Conservation (phyloP, 805 yeast species). For the Cyberlindnera sargentensis region DNA sequence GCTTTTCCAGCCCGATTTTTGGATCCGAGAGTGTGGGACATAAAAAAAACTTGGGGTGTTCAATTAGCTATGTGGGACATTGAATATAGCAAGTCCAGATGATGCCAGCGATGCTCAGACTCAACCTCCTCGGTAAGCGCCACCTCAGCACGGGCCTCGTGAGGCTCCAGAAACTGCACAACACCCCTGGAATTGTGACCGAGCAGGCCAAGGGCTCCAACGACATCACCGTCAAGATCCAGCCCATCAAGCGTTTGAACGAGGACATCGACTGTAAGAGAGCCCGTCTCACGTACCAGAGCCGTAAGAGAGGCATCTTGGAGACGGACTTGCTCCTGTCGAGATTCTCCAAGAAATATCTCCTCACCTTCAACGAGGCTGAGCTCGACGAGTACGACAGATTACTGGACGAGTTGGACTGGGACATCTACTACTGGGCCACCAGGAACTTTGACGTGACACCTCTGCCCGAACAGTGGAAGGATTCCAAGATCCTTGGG, state of each 20-base stretch:
- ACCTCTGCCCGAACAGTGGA: slow-evolving; percentile 86
- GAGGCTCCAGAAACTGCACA: slow-evolving; percentile 8
- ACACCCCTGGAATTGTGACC: slow-evolving; percentile 21
- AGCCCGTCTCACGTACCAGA: slow-evolving; percentile 86
- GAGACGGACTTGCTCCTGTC: slow-evolving; percentile 86
- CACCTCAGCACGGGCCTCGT: slow-evolving; percentile 6
- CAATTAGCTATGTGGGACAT: too few species aligned
- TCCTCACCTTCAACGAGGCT: slow-evolving; percentile 48
- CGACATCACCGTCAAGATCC: slow-evolving; percentile 36
- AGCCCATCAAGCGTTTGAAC: slow-evolving; percentile 70
- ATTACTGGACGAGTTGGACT: slow-evolving; percentile 88
- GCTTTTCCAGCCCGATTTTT: too few species aligned
- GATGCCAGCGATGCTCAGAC: slow-evolving; percentile 3
- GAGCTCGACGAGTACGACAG: slow-evolving; percentile 82
- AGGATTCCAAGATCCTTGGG: slow-evolving; percentile 53
- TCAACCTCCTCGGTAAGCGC: slow-evolving; percentile 1
- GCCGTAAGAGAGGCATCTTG: slow-evolving; percentile 89
- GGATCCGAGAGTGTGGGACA: too few species aligned
- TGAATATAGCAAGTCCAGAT: too few species aligned
- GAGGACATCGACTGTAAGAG: slow-evolving; percentile 70
- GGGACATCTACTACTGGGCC: slow-evolving; percentile 99
- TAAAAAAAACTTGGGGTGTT: too few species aligned
- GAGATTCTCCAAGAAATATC: slow-evolving; percentile 73
- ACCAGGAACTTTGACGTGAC: slow-evolving; percentile 74
- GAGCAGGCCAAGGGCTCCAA: slow-evolving; percentile 6